Evolutionary conservation across 2,329 filamentous ascomycete genomes (phyloP).

Genomic region (Sordariomycetes sp.): DNA sequence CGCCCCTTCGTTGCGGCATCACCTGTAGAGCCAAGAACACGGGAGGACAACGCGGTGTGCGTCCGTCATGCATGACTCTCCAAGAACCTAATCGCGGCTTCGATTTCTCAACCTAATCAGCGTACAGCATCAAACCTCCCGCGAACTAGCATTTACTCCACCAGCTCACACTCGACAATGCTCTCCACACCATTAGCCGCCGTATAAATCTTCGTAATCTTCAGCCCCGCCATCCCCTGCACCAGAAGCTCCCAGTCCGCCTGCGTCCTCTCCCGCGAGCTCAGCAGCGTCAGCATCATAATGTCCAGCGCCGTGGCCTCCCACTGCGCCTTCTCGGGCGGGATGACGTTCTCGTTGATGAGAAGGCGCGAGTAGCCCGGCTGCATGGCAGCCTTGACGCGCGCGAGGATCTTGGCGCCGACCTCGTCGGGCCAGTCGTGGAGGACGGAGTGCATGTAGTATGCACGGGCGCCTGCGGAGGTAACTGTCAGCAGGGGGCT

Average conservation of each 20-base stretch:
- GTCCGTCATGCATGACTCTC: no score
- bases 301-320: conserved; percentile 16
- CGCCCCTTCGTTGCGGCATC: no score
- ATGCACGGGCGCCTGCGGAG: conserved; percentile 15
- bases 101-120: no score
- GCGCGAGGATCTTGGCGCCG: conserved; percentile 14
- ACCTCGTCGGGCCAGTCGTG: conserved; percentile 17
- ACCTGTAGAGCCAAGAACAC: no score
- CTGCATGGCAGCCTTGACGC: conserved; percentile 14
- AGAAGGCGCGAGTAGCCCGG: conserved; percentile 18
- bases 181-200: conserved; percentile 19
- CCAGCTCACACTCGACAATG: conserved; percentile 21
- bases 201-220: conserved; percentile 19
- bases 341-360: conserved; percentile 19
- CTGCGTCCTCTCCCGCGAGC: conserved; percentile 14
- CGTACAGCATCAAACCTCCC: no score
- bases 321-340: conserved; percentile 15
- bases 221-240: conserved; percentile 16
- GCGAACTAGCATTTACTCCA: conserved; percentile 2
- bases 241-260: conserved; percentile 20
- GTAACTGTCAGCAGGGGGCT: no score
- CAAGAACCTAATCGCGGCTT: no score
- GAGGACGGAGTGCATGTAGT: conserved; percentile 20
- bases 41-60: no score
- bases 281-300: conserved; percentile 15